phyloP scores from a whole-genome alignment of 768 basidiomycete species.

The Tylopilus vinaceipallidus region DNA sequence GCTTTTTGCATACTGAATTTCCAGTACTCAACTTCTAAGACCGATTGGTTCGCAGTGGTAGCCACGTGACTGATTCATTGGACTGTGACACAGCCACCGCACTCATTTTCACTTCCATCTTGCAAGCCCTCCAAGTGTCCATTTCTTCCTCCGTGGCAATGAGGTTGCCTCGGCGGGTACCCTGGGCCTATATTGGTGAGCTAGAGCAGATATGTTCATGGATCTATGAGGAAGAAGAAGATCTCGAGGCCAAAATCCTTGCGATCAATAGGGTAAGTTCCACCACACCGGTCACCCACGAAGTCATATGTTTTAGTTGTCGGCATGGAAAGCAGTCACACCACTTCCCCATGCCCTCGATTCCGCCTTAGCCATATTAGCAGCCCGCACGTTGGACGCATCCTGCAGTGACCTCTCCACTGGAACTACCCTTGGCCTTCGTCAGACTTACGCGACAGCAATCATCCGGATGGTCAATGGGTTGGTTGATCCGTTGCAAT shows the following conservation, averaged over 20 bases:
- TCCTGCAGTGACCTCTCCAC: slow-evolving; percentile 17
- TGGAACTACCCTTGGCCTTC: slow-evolving; percentile 47
- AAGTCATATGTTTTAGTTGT: slow-evolving; percentile 46
- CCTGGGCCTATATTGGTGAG: slow-evolving; percentile 70
- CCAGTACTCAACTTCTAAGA: too few species aligned
- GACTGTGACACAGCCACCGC: too few species aligned
- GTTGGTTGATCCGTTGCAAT: slow-evolving; percentile 91
- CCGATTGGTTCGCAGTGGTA: too few species aligned
- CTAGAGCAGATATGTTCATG: slow-evolving; percentile 74
- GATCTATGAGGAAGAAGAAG: slow-evolving; percentile 68
- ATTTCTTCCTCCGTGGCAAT: slow-evolving; percentile 33
- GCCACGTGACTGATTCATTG: too few species aligned
- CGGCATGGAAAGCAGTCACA: slow-evolving; percentile 76
- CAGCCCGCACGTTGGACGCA: slow-evolving; percentile 56
- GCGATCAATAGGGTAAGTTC: slow-evolving; percentile 65
- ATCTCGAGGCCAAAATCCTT: slow-evolving; percentile 49
- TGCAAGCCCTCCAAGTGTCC: background rate
- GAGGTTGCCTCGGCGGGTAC: slow-evolving; percentile 77
- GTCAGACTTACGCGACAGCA: slow-evolving; percentile 79
- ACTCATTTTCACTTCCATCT: too few species aligned
- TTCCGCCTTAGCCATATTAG: slow-evolving; percentile 62
- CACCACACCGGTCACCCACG: background rate
- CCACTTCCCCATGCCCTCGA: slow-evolving; percentile 82
- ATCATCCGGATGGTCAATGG: slow-evolving; percentile 92
- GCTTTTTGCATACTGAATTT: background rate